Evolutionary conservation across 306 rosid genomes (phyloP), one percentile per base, ranked within the genome.

Genomic region (Notholithocarpus densiflorus): DNA sequence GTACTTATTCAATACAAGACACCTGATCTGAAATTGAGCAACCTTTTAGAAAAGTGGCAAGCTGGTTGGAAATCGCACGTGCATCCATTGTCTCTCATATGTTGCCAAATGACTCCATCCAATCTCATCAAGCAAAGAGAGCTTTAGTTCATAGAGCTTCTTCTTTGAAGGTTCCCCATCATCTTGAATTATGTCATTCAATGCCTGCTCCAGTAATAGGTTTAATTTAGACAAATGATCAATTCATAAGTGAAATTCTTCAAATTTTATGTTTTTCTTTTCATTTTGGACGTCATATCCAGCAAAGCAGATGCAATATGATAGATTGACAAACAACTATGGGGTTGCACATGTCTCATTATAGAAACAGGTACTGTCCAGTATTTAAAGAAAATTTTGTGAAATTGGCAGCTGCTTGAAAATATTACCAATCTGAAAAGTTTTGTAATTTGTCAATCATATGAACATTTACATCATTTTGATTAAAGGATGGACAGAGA

Each of bases 11-110:
- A 11, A 55, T 19, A 32, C 26, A 31, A 10, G 4, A 32, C 9
- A n/a, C 52, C 40, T 31, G 56, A 20, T 5, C 19, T 5, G 32
- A 19, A 24, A 56, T 14, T 2, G 52, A 40, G 81, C 29, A 60
- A 62, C 68, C 70, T 78, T 34, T 34, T 86, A 92, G 68, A 95
- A 95, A 61, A 85, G 91, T 74, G 98, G 97, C 77, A 92, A 79
- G 86, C 81, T 81, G 55, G 90, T 76, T 29, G 98, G 98, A 77
- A 92, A 95, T 71, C 97, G 97, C 59, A 92, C 95, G 43, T 89
- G 86, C 95, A 92, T 88, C 98, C 98, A 95, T 70, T 91, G 89
- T 71, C 83, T 86, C 87, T 91, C 98, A 51, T 91, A 90, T 68
- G 83, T 73, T 55, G 84, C 94, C 86, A 88, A 79, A 84, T 95